Base-by-base conservation (phyloP, 768 basidiomycete species). In the Rhodotorula diobovata region DNA sequence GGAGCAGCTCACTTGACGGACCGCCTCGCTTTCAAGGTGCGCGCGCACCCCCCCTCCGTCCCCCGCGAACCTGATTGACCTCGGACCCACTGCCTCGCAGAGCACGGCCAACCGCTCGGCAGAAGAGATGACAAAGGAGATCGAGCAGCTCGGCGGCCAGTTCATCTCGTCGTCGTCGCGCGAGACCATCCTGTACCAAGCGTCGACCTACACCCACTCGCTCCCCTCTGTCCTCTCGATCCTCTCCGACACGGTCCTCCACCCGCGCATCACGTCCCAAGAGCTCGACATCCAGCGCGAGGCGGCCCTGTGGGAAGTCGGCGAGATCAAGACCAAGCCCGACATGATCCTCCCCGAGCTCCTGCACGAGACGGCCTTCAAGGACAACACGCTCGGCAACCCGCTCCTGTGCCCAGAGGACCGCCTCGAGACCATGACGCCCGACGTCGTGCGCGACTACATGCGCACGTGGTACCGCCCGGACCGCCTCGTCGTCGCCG, bases 101-200 rank as follows among this genome's bases (percentile, higher is more conserved):
- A 87, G 87, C 67, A 95, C 93, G 41, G 80, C 81, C 28, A 85
- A 85, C 35, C 86, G 89, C 66, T 85, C 89, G 2, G 87, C 87
- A 61, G 87, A 86, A 32, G 85, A 90, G 73, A 94, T 97, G 89
- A 85, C 88, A 9, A 82, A 83, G 7, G 88, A 89, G 50, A 89
- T 95, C 77, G 88, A 92, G 79, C 84, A 85, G 7, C 84, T 95
- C 45, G 94, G 95, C 51, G 92, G 93, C 25, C 92, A 95, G 82
- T 93, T 98, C 68, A 84, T 89, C 81, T 93, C 90, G 78, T 88
- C 92, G 28, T 90, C 92, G 28, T 89, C 92, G 4, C 85, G 96
- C 57, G 96, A 99, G 80, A 86, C 91, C 32, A 93, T 97, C 78
- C 91, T 96, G 90, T 99, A 98, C 79, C 96, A 98, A 81, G 95